Evolutionary conservation across 805 yeast genomes (phyloP), one percentile per base, ranked within the genome.

Genomic region (Tetrapisispora phaffii): DNA sequence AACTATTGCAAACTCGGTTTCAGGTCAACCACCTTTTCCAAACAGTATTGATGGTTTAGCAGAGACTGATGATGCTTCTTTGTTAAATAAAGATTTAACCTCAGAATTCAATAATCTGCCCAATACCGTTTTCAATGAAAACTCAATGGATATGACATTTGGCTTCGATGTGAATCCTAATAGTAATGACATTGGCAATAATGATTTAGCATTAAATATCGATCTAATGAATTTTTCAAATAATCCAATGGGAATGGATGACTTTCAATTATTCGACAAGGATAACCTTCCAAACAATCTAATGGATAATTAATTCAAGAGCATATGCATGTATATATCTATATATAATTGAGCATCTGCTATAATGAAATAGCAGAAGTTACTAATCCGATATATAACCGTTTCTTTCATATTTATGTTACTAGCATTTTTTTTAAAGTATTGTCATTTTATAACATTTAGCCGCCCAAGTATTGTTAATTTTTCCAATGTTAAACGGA

Each of bases 211-310:
- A 12, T 21, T 37, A 28, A 32, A 37, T 24, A 31, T 32, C 10
- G 41, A 43, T 32, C 17, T 43, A 8, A 43, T 37, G 37, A 19
- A 23, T 17, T 37, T 43, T 12, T 5, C 33, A 4, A 22, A 17
- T 20, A 29, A 37, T 37, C 23, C 21, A 17, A 20, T 17, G 16
- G 38, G 34, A 17, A n/a, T 43, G 26, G 45, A 40, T 21, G 42
- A 37, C 24, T 43, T 45, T 15, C 42, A 45, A 23, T 15, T 45
- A 10, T 45, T 45, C 16, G 44, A 45, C n/a, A 45, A 41, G 19
- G 47, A 42, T 19, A 39, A 35, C 13, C 42, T 41, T 28, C 31
- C 47, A 8, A 37, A 41, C 7, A 40, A 45, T 28, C 9, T 45
- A 32, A 45, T 45, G 47, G 45, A 31, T 24, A 37, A 28, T 29